Evolutionary conservation across 139 green algal genomes (phyloP), one percentile per base, ranked within the genome.

Genomic region (Tetradesmus obliquus): DNA sequence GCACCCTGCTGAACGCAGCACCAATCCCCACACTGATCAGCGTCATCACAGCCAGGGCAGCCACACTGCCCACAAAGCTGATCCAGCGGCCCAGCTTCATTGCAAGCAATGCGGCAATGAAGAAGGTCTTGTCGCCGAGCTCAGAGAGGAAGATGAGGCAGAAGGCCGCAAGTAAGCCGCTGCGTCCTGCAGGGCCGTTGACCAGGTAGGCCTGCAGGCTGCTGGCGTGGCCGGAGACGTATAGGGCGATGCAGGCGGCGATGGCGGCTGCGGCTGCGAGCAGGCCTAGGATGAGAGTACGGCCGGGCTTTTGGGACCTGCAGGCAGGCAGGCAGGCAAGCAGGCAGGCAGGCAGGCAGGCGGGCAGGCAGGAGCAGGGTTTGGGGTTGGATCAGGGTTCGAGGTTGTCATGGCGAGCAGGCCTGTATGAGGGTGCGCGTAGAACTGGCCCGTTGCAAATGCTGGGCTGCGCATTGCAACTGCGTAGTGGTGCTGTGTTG

Each of bases 61-160:
- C 79, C 3, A 96, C 55, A 10, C 95, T 96, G 24, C 96, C 97
- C 6, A 24, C 88, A 87, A 91, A 91, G 76, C 76, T 86, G 32
- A 91, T 57, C 87, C 82, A 92, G 9, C 90, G 86, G 6, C 94
- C 97, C 24, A 97, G 91, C 84, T 96, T 95, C 96, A 99, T 99
- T 19, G 98, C 98, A n/a, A 99, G 94, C 76, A 99, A 94, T 3
- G 96, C 98, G 1, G 98, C 98, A 55, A 99, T 99, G 96, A 99
- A 99, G 91, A 99, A 99, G 4, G 98, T 99, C 94, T 99, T 99
- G 93, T 99, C 98, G 0, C 98, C 98, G 24, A 99, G 95, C 92
- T 99, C 98, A 17, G 93, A 98, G 0, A 99, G 88, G 91, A 99
- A 99, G 87, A 99, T 99, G 17, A 99, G 93, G 19, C 95, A 97